Conservation (phyloP, 345 rosid genomes). For the Aquilaria malaccensis region DNA sequence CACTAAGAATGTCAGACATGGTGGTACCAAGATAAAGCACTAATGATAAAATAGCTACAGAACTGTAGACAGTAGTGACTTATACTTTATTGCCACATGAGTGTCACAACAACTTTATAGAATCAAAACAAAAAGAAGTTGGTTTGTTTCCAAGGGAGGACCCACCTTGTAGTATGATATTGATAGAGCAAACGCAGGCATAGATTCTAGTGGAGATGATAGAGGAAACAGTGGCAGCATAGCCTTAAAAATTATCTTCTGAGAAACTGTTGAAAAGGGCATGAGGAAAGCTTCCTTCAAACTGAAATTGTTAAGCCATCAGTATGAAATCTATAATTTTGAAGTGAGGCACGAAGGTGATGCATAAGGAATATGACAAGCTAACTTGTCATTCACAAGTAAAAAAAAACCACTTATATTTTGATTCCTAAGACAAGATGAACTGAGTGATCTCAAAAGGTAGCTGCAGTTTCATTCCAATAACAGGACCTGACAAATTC, state of each 20-base stretch:
- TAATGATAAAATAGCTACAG: too few species aligned
- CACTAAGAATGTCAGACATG: not conserved
- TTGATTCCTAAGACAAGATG: too few species aligned
- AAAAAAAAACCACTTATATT: too few species aligned
- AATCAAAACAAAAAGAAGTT: not conserved
- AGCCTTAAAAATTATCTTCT: constrained; percentile 53
- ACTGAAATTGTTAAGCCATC: constrained; percentile 30
- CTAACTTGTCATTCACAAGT: not conserved
- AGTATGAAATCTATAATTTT: constrained; percentile 2
- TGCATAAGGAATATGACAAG: not conserved
- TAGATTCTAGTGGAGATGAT: constrained; percentile 34
- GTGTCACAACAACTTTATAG: constrained; percentile 5
- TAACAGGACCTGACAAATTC: too few species aligned
- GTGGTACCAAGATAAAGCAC: constrained; percentile 1
- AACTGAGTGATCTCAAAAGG: too few species aligned
- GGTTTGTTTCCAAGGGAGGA: constrained; percentile 2
- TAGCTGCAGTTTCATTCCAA: too few species aligned
- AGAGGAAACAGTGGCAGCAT: constrained; percentile 59
- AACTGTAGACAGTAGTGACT: too few species aligned
- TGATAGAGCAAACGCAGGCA: constrained; percentile 52
- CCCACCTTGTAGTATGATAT: constrained; percentile 70
- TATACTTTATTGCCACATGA: not conserved
- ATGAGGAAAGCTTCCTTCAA: constrained; percentile 76
- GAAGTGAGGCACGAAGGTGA: constrained; percentile 4
- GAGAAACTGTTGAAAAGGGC: constrained; percentile 76